Conservation (phyloP, 768 basidiomycete species). For the Phylloporus arenicola region DNA sequence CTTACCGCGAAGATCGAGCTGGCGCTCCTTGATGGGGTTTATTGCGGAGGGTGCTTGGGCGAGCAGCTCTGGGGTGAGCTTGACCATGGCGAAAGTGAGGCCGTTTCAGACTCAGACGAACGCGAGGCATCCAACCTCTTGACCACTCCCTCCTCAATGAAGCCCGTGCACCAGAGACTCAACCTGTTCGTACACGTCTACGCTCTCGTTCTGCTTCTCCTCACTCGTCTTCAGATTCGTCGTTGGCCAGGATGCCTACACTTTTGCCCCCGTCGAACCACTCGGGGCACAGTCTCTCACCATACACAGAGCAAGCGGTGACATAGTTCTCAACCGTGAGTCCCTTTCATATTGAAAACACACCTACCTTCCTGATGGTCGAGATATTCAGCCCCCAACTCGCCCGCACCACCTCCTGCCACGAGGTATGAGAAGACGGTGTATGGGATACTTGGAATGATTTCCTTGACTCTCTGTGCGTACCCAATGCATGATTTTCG, state of each 20-base stretch:
- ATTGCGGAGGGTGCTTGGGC: constrained; percentile 73
- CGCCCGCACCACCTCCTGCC: constrained; percentile 47
- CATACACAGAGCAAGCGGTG: constrained; percentile 68
- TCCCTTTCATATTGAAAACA: background rate
- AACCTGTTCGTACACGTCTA: constrained; percentile 48
- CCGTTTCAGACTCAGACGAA: constrained; percentile 34
- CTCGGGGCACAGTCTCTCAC: constrained; percentile 61
- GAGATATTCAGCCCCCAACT: constrained; percentile 43
- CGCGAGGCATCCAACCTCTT: constrained; percentile 16
- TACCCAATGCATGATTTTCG: constrained; percentile 7
- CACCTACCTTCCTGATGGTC: background rate
- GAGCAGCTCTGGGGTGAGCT: constrained; percentile 91
- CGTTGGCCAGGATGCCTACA: constrained; percentile 70
- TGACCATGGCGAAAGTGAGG: constrained; percentile 48
- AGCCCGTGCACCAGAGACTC: constrained; percentile 64
- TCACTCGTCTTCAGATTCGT: constrained; percentile 44
- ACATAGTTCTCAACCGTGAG: constrained; percentile 67
- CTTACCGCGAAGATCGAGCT: constrained; percentile 86
- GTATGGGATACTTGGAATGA: constrained; percentile 72
- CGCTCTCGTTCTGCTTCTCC: constrained; percentile 8
- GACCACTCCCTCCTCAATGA: constrained; percentile 41
- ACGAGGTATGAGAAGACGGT: constrained; percentile 59
- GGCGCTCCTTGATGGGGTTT: constrained; percentile 82
- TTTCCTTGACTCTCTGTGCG: constrained; percentile 73
- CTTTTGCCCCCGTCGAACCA: constrained; percentile 64